A percentile compares a stretch with the other conserved stretches of the same genome.
Conservation (phyloP, 257 asterid genomes). For the Linderniella brevidens region DNA sequence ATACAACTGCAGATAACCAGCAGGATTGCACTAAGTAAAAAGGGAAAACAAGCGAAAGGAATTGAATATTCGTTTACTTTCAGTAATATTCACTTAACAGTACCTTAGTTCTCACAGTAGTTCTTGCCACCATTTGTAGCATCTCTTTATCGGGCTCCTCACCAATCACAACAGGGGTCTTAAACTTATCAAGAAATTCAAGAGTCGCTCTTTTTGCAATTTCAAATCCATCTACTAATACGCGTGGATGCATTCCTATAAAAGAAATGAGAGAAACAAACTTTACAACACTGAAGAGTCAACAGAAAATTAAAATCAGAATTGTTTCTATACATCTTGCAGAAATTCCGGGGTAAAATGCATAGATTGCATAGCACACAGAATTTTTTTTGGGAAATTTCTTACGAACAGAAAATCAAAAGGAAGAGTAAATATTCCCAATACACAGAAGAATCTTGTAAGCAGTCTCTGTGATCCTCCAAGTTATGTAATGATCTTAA, state of each 20-base stretch:
- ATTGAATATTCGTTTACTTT: not conserved
- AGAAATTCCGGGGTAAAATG: no score
- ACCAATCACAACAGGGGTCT: conserved; percentile 89
- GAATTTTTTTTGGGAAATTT: no score
- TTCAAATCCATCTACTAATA: conserved; percentile 91
- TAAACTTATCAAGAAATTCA: conserved; percentile 79
- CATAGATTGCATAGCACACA: no score
- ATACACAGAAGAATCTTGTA: no score
- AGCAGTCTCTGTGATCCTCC: no score
- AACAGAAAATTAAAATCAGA: not conserved
- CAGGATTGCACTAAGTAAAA: not conserved
- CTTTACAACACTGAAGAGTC: conserved; percentile 9
- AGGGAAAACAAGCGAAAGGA: conserved; percentile 4
- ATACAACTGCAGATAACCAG: conserved; percentile 45
- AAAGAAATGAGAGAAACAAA: conserved; percentile 6
- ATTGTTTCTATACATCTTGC: no score
- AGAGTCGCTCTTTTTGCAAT: conserved; percentile 89
- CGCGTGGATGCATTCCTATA: conserved; percentile 99
- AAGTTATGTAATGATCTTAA: no score
- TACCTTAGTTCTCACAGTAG: conserved; percentile 93
- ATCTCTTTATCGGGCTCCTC: conserved; percentile 91
- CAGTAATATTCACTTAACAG: conserved; percentile 9
- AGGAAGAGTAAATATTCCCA: no score
- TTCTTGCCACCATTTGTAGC: conserved; percentile 94
- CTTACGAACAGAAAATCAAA: no score